phyloP scores from a whole-genome alignment of 345 rosid species.

The Combretum micranthum region DNA sequence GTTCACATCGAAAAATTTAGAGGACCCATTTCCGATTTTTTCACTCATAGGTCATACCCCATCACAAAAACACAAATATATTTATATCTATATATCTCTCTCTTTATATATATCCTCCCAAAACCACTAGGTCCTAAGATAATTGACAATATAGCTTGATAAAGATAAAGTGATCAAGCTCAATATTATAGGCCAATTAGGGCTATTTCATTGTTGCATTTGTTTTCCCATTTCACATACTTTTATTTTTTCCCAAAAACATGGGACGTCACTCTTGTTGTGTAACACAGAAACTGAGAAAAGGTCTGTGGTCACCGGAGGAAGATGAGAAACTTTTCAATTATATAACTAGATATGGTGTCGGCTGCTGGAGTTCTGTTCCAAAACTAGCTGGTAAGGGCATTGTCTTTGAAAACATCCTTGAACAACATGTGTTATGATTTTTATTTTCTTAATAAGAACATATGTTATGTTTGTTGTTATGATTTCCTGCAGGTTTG shows the following conservation, averaged over 20 bases:
- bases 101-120: no score
- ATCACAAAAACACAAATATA: no score
- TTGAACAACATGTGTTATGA: not conserved
- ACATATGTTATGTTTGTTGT: not conserved
- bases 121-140: no score
- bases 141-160: no score
- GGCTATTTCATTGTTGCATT: not conserved
- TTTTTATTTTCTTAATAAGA: not conserved
- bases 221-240: not conserved
- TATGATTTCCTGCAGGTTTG: constrained; percentile 28
- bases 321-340: constrained; percentile 59
- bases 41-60: no score
- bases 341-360: constrained; percentile 46
- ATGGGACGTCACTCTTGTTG: constrained; percentile 60
- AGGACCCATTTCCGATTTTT: no score
- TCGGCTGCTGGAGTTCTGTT: constrained; percentile 75
- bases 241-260: no score
- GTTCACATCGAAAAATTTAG: no score
- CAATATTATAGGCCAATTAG: not conserved
- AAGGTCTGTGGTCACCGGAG: constrained; percentile 72
- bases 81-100: no score
- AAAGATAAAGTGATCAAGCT: no score
- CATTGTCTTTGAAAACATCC: not conserved
- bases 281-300: constrained; percentile 48
- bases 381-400: constrained; percentile 56